Evolutionary conservation across 164 flowering plant genomes (phyloP).

Genomic region (Nymphaea thermarum): DNA sequence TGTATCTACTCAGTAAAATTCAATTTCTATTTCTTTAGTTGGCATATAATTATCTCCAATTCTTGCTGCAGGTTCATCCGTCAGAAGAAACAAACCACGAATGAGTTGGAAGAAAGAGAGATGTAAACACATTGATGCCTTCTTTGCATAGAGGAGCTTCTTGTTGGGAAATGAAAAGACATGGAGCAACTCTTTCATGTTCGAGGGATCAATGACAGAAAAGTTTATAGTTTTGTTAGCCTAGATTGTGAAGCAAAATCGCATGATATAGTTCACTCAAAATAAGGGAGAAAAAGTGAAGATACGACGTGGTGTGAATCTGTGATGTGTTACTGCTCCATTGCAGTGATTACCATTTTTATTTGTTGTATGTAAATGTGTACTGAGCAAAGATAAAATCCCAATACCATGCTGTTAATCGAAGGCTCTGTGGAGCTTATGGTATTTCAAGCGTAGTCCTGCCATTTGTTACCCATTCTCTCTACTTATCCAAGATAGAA

Average conservation of each 20-base stretch:
- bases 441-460: too few species aligned
- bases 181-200: not conserved
- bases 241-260: not conserved
- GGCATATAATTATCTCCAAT: too few species aligned
- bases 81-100: not conserved
- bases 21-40: not conserved
- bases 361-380: not conserved
- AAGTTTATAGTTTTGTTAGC: not conserved
- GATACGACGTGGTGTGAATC: not conserved
- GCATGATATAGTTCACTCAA: not conserved
- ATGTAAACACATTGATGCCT: not conserved
- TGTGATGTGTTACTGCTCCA: not conserved
- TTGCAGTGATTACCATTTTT: not conserved
- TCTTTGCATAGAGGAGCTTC: not conserved
- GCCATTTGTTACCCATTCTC: not conserved
- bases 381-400: not conserved
- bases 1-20: not conserved
- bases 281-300: not conserved
- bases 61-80: not conserved
- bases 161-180: not conserved
- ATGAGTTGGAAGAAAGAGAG: not conserved
- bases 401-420: not conserved
- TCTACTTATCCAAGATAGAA: not conserved
- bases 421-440: too few species aligned
- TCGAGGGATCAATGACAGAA: not conserved